Evolutionary conservation across 148 eudicot genomes (phyloP).

Genomic region (Chenopodium suecicum): DNA sequence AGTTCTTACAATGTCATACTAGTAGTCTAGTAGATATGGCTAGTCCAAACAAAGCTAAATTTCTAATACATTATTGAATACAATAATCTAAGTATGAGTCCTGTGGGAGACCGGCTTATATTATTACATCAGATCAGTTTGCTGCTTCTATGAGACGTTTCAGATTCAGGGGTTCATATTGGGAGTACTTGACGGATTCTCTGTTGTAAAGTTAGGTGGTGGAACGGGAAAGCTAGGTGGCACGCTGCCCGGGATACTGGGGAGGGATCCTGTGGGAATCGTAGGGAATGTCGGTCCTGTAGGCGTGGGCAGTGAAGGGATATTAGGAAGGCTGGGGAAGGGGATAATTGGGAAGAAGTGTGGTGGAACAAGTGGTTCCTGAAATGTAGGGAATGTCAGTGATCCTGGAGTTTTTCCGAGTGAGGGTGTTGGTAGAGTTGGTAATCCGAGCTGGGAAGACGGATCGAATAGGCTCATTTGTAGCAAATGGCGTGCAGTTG

Average conservation of each 20-base stretch:
- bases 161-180: conserved; percentile 1
- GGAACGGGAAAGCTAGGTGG: not conserved
- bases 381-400: conserved; percentile 20
- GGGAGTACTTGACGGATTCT: not conserved
- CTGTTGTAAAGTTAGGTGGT: not conserved
- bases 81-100: not conserved
- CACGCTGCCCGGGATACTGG: not conserved
- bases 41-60: not conserved
- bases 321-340: conserved; percentile 24
- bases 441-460: not conserved
- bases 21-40: not conserved
- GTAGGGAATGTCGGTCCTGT: not conserved
- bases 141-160: not conserved
- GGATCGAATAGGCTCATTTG: not conserved
- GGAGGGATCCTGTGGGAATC: not conserved
- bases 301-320: conserved; percentile 1
- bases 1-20: conserved; percentile 8
- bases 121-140: not conserved
- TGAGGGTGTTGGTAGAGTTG: not conserved
- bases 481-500: conserved; percentile 6
- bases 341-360: conserved; percentile 25
- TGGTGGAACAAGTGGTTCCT: conserved; percentile 25
- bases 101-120: not conserved
- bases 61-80: not conserved
- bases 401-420: not conserved